Base-by-base conservation (phyloP, 345 rosid genomes). In the Hibiscus tridactylites region DNA sequence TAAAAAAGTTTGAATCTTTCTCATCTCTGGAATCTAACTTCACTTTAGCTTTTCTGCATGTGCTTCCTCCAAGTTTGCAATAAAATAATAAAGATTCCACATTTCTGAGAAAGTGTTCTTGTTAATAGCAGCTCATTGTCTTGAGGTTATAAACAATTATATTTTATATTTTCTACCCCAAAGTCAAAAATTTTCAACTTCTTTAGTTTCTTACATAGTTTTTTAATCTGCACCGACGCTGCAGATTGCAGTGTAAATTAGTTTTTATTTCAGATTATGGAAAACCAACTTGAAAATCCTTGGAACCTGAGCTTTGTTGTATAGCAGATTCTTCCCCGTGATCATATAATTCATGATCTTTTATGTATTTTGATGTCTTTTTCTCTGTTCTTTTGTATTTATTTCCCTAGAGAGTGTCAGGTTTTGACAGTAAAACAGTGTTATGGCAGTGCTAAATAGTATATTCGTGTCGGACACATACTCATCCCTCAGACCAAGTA, bases 241-340 rank as follows among this genome's bases (percentile, higher is more conserved):
- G 76, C 78, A 16, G 53, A 61, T 46, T 49, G 57, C 83, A 57
- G 76, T 66, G 29, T 65, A 54, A 76, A 80, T 71, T 68, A 73
- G 82, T 69, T 76, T 46, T 10, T 73, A 65, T 74, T 81, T 83
- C 82, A 75, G 78, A 72, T 54, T 79, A 76, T 53, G 53, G 49
- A 72, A 62, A 58, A 62, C 76, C 73, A 62, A 61, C 16, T 47
- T 47, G 13, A 47, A 12, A 10, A 70, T 77, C 68, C 73, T 74
- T 67, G 76, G 74, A 72, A 68, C 66, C 74, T 60, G 76, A 71
- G 77, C 80, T 42, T 42, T 21, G n/a, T 42, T 17, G 24, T 15
- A 29, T 29, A 29, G 31, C 76, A 81, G 83, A 81, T 84, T 80
- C 86, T 77, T 79, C 69, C 85, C 87, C 87, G 90, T 87, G 95